Evolutionary conservation across 495 filamentous ascomycete species (phyloP).

Genomic region (Tetracladium marchalianum): DNA sequence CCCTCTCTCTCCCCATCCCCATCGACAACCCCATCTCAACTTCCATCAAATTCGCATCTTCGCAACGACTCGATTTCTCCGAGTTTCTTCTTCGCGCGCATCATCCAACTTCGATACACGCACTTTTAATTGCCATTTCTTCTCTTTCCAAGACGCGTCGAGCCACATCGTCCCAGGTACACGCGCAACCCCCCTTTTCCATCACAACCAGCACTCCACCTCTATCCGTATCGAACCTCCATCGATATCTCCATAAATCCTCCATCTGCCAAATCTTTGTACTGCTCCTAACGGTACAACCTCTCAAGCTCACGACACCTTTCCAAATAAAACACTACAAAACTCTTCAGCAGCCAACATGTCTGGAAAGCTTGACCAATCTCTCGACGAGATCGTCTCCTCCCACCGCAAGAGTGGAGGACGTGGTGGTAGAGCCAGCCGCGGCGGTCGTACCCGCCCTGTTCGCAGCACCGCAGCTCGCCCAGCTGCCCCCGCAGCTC

Average conservation of each 20-base stretch:
- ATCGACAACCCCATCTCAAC: not conserved
- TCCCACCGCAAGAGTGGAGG: constrained; percentile 37
- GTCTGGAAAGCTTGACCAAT: constrained; percentile 90
- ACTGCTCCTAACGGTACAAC: constrained; percentile 14
- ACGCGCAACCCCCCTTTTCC: constrained; percentile 11
- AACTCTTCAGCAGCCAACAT: constrained; percentile 38
- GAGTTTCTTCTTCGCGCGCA: constrained; percentile 20
- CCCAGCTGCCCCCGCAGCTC: constrained; percentile 45
- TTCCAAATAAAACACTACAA: constrained; percentile 15
- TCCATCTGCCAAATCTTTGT: constrained; percentile 9
- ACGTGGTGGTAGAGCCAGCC: constrained; percentile 31
- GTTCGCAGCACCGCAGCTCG: constrained; percentile 30
- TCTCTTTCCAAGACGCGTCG: constrained; percentile 13
- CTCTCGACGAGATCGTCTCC: constrained; percentile 91
- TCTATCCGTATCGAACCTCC: constrained; percentile 1
- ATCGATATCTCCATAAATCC: constrained; percentile 8
- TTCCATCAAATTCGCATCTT: not conserved
- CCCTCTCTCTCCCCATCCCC: constrained; percentile 24
- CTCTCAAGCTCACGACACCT: constrained; percentile 13
- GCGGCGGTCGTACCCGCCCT: constrained; percentile 29
- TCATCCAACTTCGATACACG: constrained; percentile 36
- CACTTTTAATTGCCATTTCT: constrained; percentile 18
- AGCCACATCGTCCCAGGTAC: constrained; percentile 8
- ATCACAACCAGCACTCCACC: constrained; percentile 8
- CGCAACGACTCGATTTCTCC: constrained; percentile 12